phyloP scores from a whole-genome alignment of 805 yeast species.

The Cyberlindnera sargentensis region DNA sequence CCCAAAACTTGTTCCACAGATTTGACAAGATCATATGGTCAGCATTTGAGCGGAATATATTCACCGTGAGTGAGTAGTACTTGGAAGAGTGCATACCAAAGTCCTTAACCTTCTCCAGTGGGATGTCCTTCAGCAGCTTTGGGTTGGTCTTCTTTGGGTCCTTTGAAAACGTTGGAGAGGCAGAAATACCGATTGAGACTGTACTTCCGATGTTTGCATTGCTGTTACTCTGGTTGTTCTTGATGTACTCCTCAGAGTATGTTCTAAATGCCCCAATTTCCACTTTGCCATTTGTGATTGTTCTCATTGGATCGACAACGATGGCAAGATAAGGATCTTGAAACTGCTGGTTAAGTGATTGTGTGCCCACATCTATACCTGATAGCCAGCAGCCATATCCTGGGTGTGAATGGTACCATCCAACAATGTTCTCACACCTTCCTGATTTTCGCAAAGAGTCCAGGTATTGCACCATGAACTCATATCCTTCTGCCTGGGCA shows the following conservation, averaged over 20 bases:
- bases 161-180: background rate
- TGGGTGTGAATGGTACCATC: slow-evolving; percentile 99
- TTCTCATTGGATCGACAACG: slow-evolving; percentile 78
- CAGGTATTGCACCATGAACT: slow-evolving; percentile 84
- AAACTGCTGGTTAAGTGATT: slow-evolving; percentile 71
- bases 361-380: slow-evolving; percentile 90
- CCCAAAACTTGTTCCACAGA: slow-evolving; percentile 42
- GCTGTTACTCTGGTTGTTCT: background rate
- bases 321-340: slow-evolving; percentile 91
- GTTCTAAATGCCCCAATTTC: slow-evolving; percentile 91
- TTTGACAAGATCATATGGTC: slow-evolving; percentile 42
- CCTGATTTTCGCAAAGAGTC: slow-evolving; percentile 46
- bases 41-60: slow-evolving; percentile 44
- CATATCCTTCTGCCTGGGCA: slow-evolving; percentile 90
- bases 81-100: slow-evolving; percentile 65
- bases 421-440: slow-evolving; percentile 69
- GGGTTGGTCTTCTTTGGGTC: slow-evolving; percentile 1
- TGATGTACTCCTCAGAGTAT: slow-evolving; percentile 31
- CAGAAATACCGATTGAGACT: background rate
- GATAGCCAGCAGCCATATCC: slow-evolving; percentile 96
- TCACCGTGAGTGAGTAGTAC: slow-evolving; percentile 61
- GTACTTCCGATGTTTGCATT: background rate
- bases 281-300: slow-evolving; percentile 53
- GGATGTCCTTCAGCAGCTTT: slow-evolving; percentile 23
- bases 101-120: slow-evolving; percentile 48